Evolutionary conservation across 176 grass and related monocot genomes (phyloP), one percentile per base, ranked within the genome.

Genomic region (Cenchrus fungigraminus): DNA sequence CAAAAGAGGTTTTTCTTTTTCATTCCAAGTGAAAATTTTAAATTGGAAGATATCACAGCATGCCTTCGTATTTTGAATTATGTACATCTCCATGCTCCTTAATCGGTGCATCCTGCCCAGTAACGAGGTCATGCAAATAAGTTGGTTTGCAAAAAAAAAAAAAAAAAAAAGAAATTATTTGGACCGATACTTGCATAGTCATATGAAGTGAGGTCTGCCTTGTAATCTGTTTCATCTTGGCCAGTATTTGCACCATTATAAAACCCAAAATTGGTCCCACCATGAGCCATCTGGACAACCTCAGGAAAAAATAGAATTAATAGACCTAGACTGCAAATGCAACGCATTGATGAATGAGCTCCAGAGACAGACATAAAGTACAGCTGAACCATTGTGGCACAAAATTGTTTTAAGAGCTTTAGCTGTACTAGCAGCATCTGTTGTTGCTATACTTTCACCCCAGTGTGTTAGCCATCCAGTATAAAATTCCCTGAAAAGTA

Each of bases 381-480:
- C 83, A 80, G 87, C 93, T 92, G 96, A 98, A 77, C 89, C 93
- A 89, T 98, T 94, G 82, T 4, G 52, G 82, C 91, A 95, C 75
- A 98, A 80, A 90, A 98, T 98, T 34, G 43, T 81, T 85, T 90
- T 82, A 57, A 98, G 89, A 57, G 89, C 91, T 61, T 70, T 73
- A 71, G 96, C 91, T 76, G 96, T 98, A 76, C 62, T 73, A 29
- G 68, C 83, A 57, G 89, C 91, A 89, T 82, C 83, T 63, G 96
- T 95, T 54, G 73, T 89, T 79, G 87, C 83, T 13, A 89, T 91
- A 13, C 79, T 74, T 87, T 98, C 93, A 44, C 96, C 93, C 96
- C 96, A 98, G 65, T 98, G 96, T 28, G 96, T 94, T 72, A 98
- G 84, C 96, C 95, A 98, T 86, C 95, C 93, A 58, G 95, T 98